Base-by-base conservation (phyloP, 1,139 yeast species). In the Eremothecium coryli region DNA sequence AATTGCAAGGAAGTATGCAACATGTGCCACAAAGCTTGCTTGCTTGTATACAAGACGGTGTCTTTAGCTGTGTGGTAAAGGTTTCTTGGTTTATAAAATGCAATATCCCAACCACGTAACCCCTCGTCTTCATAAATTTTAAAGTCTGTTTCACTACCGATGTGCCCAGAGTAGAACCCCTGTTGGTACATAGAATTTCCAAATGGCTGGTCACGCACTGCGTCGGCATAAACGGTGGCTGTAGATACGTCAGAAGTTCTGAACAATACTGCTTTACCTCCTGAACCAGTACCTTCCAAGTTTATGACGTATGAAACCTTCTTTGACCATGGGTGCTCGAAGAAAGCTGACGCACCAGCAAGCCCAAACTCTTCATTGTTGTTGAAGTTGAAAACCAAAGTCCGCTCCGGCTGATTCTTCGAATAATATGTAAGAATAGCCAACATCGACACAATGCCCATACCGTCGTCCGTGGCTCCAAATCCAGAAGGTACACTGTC, bases 281-380 rank as follows among this genome's bases (percentile, higher is more conserved):
- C 95, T 3, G 93, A 82, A 3, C 96, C 96, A 1, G 95, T 84
- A n/a, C 96, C 96, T 64, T 88, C 97, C 43, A 88, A 64, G 52
- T 88, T 88, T 46, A 88, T 66, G 44, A 88, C 82, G 45, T 71
- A 79, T 29, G 66, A 66, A 3, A 81, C 75, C 11, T 70, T 60
- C 32, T 69, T 59, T 21, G 73, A 68, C 93, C 94, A 85, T 11
- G 82, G 78, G 53, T 86, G 95, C 23, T 65, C 54, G 38, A 82
- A 62, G 51, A 85, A 86, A 0, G 84, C 72, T 33, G 70, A 68
- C 0, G 96, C 95, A 2, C 97, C 96, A 35, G 77, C 64, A 29
- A 88, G 65, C 0, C 95, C 95, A 59, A 82, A 82, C 52, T 88
- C 97, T 55, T 88, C 96, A 51, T 86, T 73, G 56, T 86, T 84